A percentile compares a stretch with the other conserved stretches of the same genome.
Conservation (phyloP, 257 asterid genomes). For the Fraxinus quadrangulata region DNA sequence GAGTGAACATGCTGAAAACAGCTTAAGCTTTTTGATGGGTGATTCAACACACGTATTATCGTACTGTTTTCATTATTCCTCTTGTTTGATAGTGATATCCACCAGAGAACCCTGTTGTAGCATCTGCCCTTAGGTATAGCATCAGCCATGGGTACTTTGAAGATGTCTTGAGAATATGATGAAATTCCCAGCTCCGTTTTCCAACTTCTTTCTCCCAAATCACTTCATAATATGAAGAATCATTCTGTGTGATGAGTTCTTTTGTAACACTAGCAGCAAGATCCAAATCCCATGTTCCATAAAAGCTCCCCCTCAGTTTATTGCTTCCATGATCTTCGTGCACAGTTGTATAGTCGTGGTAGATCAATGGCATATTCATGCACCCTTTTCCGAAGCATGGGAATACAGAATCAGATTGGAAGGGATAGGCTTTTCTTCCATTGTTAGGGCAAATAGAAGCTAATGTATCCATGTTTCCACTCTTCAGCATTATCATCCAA, state of each 20-base stretch:
- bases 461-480: conserved; percentile 62
- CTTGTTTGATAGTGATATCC: conserved; percentile 63
- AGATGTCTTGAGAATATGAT: conserved; percentile 49
- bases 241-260: conserved; percentile 16
- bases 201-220: conserved; percentile 57
- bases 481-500: conserved; percentile 71
- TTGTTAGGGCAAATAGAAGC: conserved; percentile 57
- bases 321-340: conserved; percentile 27
- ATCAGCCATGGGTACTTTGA: conserved; percentile 62
- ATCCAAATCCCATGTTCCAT: conserved; percentile 61
- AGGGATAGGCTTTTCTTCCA: conserved; percentile 46
- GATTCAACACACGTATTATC: conserved; percentile 10
- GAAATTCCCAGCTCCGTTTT: conserved; percentile 54
- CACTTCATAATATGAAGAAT: conserved; percentile 42
- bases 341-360: conserved; percentile 49
- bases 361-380: conserved; percentile 60
- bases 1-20: not conserved
- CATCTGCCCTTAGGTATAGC: conserved; percentile 64
- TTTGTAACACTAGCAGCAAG: conserved; percentile 27
- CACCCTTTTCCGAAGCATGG: conserved; percentile 63
- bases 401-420: conserved; percentile 37
- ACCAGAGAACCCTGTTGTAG: conserved; percentile 58
- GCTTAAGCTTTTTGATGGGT: not conserved
- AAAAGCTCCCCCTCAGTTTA: conserved; percentile 46
- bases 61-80: conserved; percentile 58